Conservation (phyloP, 257 asterid species). For the Rauvolfia tetraphylla region DNA sequence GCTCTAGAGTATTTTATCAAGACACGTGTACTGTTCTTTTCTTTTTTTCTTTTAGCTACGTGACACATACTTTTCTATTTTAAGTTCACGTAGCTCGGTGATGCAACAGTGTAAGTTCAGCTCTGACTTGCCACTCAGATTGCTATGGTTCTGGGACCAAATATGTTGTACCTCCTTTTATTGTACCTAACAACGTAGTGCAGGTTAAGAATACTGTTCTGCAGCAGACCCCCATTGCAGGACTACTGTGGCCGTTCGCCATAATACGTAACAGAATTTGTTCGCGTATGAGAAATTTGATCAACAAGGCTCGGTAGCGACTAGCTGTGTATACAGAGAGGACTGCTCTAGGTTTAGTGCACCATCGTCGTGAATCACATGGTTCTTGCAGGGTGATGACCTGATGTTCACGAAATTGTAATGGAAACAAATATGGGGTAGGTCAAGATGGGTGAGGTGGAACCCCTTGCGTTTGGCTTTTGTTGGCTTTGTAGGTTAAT, state of each 20-base stretch:
- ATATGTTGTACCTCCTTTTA: neutral
- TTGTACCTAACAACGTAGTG: neutral
- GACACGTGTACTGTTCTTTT: no score
- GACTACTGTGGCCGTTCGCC: neutral
- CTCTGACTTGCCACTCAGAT: neutral
- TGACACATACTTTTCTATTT: no score
- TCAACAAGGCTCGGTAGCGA: neutral
- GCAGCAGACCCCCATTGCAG: neutral
- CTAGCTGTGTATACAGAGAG: neutral
- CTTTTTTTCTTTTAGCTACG: no score
- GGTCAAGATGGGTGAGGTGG: neutral
- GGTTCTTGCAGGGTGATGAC: slow-evolving; percentile 1
- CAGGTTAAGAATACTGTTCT: neutral
- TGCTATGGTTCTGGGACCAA: neutral
- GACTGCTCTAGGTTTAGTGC: neutral
- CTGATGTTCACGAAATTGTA: neutral
- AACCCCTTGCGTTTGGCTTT: neutral
- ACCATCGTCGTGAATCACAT: neutral
- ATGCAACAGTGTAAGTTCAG: neutral
- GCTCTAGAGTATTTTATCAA: no score
- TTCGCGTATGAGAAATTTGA: neutral
- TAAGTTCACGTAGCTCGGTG: no score
- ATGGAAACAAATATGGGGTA: neutral
- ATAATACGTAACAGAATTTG: no score
- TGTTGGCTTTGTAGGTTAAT: neutral